These are phyloP conservation scores for Podospora tetraspora DNA, from an alignment of 495 filamentous ascomycete genomes.

Conservation along the genomic window DNA sequence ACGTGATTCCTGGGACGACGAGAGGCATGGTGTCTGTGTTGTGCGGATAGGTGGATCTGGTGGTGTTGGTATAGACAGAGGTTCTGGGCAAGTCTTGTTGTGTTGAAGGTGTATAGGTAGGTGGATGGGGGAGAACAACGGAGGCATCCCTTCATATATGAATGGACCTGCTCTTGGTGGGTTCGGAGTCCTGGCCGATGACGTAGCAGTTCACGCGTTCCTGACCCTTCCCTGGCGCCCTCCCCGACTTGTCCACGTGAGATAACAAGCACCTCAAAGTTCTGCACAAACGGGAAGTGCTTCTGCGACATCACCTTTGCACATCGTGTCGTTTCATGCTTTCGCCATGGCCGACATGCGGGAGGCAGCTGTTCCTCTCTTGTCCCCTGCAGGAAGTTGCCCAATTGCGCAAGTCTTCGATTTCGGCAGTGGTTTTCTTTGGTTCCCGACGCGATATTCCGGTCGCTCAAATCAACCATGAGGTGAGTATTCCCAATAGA, in stretches of 20 bases:
- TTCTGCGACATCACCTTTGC: background rate
- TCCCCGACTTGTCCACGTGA: background rate
- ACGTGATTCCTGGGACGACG: conserved; percentile 68
- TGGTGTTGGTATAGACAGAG: background rate
- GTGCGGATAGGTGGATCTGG: background rate
- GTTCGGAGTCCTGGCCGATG: background rate
- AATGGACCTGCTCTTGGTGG: background rate
- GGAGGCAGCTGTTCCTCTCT: background rate
- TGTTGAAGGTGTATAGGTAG: background rate
- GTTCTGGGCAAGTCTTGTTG: background rate
- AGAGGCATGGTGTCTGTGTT: conserved; percentile 63
- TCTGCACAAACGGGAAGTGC: background rate
- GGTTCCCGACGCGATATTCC: background rate
- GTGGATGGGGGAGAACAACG: background rate
- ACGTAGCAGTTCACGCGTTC: background rate
- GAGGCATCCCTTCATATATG: background rate
- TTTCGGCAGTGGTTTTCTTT: background rate
- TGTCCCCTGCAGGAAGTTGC: background rate
- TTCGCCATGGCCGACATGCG: background rate
- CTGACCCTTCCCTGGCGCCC: background rate
- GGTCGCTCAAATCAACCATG: background rate
- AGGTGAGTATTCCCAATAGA: background rate
- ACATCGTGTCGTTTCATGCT: background rate
- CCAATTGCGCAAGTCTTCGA: background rate
- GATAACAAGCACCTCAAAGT: background rate